These are phyloP conservation scores for Prinsepia uniflora DNA, from an alignment of 306 rosid genomes.

Conservation along the genomic window DNA sequence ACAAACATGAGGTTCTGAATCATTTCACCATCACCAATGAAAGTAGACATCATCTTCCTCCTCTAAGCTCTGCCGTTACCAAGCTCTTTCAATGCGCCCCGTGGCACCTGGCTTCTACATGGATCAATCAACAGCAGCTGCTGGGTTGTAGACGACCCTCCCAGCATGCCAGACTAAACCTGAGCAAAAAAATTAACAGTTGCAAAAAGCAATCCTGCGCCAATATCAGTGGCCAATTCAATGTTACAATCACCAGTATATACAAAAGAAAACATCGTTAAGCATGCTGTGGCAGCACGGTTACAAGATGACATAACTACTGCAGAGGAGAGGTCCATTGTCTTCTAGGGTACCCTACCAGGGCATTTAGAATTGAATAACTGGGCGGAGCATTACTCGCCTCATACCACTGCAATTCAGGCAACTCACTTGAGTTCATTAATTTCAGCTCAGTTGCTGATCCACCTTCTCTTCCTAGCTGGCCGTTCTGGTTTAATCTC, in stretches of 20 bases:
- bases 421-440: conserved; percentile 17
- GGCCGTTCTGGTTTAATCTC: conserved; percentile 92
- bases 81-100: conserved; percentile 24
- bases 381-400: conserved; percentile 29
- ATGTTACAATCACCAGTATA: conserved; percentile 68
- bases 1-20: neutral
- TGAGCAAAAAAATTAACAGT: conserved; percentile 30
- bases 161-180: conserved; percentile 32
- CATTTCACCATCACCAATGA: conserved; percentile 1
- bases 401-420: conserved; percentile 17
- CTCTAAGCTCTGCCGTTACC: neutral
- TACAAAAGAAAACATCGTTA: conserved; percentile 37
- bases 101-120: neutral
- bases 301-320: conserved; percentile 46
- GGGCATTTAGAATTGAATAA: conserved; percentile 29
- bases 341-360: conserved; percentile 38
- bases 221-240: conserved; percentile 55
- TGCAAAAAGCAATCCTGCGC: conserved; percentile 40
- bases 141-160: conserved; percentile 19
- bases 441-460: conserved; percentile 46
- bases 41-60: neutral
- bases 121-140: conserved; percentile 7
- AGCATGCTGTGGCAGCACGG: conserved; percentile 37
- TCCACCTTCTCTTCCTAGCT: conserved; percentile 93
- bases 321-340: conserved; percentile 34